Evolutionary conservation across 2,329 filamentous ascomycete genomes (phyloP), one percentile per base, ranked within the genome.

Genomic region (Talaromyces sp.): DNA sequence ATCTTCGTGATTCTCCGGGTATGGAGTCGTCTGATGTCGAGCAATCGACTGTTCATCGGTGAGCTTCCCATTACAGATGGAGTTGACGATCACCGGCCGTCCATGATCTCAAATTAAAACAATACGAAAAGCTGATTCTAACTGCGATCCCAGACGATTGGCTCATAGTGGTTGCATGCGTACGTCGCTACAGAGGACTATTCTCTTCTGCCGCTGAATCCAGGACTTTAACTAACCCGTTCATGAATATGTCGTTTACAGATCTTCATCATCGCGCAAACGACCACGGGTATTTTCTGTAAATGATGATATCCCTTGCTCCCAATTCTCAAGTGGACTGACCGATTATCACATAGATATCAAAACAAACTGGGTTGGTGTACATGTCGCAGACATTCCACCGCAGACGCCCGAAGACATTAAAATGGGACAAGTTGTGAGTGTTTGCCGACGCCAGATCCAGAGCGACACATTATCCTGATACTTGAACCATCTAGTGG

Each of bases 21-120:
- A 31, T 72, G 70, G 70, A 67, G 70, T 65, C 67, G 71, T 23
- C 59, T 58, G 21, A 46, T 73, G 44, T 69, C 67, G 33, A 55
- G 67, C 61, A 66, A 65, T 55, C 42, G 65, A 6, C 44, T 69
- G n/a, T 66, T 66, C 5, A 63, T 60, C 18, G 69, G 71, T 70
- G 65, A 54, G 58, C 11, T 23, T 21, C 14, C 31, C n/a, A 35
- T 54, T 35, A 31, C 31, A 23, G 31, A 54, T 21, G 23, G n/a
- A 31, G 31, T 50, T 50, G 25, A 50, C n/a, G 25, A 31, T 37
- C 31, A 37, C 23, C 31, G 21, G 14, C 8, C 35, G 35, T 35
- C 9, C n/a, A n/a, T 18, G 31, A 37, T 9, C 37, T 37, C 12
- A 6, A 12, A 35, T 21, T 54, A 2, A n/a, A 11, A 31, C n/a